phyloP scores from a whole-genome alignment of 2,329 filamentous ascomycete genomes.

The Cryphonectria nitschkei region DNA sequence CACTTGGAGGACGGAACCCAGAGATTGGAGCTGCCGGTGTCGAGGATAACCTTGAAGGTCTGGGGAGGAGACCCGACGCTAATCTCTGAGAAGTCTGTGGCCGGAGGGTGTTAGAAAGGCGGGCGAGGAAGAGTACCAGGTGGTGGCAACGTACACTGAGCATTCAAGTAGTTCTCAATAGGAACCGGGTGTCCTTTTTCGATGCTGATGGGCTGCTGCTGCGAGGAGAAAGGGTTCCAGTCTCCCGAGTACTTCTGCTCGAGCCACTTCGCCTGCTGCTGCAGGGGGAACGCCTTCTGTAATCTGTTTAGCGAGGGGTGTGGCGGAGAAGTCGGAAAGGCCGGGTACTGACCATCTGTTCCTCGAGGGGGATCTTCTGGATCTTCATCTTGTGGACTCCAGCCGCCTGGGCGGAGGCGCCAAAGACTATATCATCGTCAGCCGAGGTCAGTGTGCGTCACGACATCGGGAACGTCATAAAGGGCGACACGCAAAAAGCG shows the following conservation, averaged over 20 bases:
- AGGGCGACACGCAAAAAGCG: not conserved
- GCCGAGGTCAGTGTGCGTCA: conserved; percentile 52
- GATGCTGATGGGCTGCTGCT: conserved; percentile 24
- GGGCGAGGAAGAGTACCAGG: conserved; percentile 5
- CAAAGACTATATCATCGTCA: conserved; percentile 26
- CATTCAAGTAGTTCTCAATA: conserved; percentile 97
- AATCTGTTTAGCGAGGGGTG: conserved; percentile 23
- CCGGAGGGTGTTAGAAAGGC: conserved; percentile 12
- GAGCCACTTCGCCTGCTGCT: conserved; percentile 78
- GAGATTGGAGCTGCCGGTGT: conserved; percentile 98
- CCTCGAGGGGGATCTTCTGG: conserved; percentile 89
- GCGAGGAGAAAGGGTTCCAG: conserved; percentile 27
- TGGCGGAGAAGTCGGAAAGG: not conserved
- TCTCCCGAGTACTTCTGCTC: conserved; percentile 94
- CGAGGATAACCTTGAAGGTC: conserved; percentile 96
- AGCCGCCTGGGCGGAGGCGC: conserved; percentile 72
- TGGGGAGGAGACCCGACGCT: conserved; percentile 89
- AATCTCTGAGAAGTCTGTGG: conserved; percentile 93
- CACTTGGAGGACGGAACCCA: conserved; percentile 95
- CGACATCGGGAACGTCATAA: conserved; percentile 56
- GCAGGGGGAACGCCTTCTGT: conserved; percentile 77
- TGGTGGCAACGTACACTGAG: conserved; percentile 76
- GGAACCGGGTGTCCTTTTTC: conserved; percentile 75
- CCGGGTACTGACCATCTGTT: conserved; percentile 77
- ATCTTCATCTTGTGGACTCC: conserved; percentile 96